Evolutionary conservation across 2,329 filamentous ascomycete genomes (phyloP).

Genomic region (Colletotrichum gloeosporioides): DNA sequence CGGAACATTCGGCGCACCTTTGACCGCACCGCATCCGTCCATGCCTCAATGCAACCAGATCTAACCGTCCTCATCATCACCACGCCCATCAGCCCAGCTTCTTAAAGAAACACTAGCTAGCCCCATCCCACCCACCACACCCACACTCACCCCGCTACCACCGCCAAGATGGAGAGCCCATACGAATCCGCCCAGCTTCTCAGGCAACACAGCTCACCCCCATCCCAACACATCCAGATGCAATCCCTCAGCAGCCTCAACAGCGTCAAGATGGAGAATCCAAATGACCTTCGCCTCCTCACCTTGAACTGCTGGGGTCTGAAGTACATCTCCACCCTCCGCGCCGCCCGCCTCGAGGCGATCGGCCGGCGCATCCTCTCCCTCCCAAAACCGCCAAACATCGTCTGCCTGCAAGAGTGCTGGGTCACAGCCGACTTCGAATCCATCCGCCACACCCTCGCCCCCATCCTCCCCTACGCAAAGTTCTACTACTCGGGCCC

Average conservation of each 20-base stretch:
- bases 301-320: conserved; percentile 98
- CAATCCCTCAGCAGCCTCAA: neutral
- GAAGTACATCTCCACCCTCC: conserved; percentile 81
- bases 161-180: neutral
- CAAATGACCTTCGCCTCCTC: conserved; percentile 74
- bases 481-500: conserved; percentile 94
- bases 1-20: neutral
- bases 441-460: conserved; percentile 76
- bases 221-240: neutral
- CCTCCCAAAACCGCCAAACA: conserved; percentile 73
- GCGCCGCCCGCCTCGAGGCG: conserved; percentile 77
- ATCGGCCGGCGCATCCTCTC: conserved; percentile 82
- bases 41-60: neutral
- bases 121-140: neutral
- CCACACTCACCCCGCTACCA: neutral
- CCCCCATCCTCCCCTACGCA: conserved; percentile 79
- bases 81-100: neutral
- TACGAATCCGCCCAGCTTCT: neutral
- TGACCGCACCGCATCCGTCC: neutral
- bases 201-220: neutral
- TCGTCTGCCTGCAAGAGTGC: conserved; percentile 94
- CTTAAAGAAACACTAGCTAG: neutral
- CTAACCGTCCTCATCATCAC: neutral
- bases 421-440: conserved; percentile 88
- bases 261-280: conserved; percentile 35